Conservation (phyloP, 2,329 filamentous ascomycete species). For the Hypocrella siamensis region DNA sequence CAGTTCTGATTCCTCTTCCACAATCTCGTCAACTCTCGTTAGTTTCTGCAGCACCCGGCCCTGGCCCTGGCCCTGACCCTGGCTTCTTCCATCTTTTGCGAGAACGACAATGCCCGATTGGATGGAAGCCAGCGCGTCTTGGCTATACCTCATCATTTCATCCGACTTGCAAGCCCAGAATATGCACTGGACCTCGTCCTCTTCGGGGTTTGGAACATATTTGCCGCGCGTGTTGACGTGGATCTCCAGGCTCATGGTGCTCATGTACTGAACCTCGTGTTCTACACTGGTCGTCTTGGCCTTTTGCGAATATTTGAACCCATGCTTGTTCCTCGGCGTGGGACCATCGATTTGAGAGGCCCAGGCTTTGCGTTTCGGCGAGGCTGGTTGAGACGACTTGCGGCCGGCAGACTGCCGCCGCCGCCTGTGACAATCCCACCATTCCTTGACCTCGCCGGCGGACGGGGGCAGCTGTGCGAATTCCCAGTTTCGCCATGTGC, state of each 20-base stretch:
- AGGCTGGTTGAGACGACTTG: conserved; percentile 6
- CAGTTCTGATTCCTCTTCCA: conserved; percentile 64
- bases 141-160: conserved; percentile 25
- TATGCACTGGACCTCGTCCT: conserved; percentile 75
- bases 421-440: conserved; percentile 34
- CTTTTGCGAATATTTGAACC: conserved; percentile 75
- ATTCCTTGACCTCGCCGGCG: conserved; percentile 50
- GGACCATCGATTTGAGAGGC: conserved; percentile 80
- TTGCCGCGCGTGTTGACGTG: conserved; percentile 77
- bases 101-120: conserved; percentile 60
- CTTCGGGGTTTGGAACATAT: conserved; percentile 73
- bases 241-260: conserved; percentile 82
- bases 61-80: no score
- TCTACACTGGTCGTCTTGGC: conserved; percentile 59
- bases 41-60: conserved; percentile 46
- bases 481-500: conserved; percentile 54
- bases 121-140: conserved; percentile 28
- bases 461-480: conserved; percentile 56
- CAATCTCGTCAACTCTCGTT: conserved; percentile 48
- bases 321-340: conserved; percentile 67
- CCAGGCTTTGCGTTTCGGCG: conserved; percentile 18
- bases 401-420: conserved; percentile 8
- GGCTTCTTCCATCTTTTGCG: conserved; percentile 44
- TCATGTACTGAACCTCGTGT: conserved; percentile 88
- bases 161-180: conserved; percentile 84